Percentiles rank a stretch among this genome's conserved stretches.
phyloP scores from a whole-genome alignment of 495 filamentous ascomycete species.

The Penicillium coprophilum region DNA sequence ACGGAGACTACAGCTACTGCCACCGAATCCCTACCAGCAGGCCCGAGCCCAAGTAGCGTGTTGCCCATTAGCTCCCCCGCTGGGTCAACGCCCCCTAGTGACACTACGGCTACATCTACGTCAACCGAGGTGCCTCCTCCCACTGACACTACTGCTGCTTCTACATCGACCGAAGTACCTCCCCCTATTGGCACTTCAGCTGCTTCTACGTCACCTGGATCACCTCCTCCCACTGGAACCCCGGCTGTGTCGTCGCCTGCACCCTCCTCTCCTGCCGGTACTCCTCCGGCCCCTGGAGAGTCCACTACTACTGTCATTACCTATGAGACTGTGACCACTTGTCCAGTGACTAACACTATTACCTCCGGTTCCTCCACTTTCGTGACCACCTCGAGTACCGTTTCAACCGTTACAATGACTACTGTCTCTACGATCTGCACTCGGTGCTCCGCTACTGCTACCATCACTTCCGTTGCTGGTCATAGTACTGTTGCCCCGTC shows the following conservation, averaged over 20 bases:
- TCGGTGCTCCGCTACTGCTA: constrained; percentile 24
- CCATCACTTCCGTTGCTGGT: constrained; percentile 10
- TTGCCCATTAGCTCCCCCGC: not conserved
- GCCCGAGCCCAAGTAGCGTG: not conserved
- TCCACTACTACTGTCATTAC: constrained; percentile 17
- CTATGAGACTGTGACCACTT: constrained; percentile 38
- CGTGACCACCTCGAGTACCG: constrained; percentile 34
- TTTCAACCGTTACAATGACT: constrained; percentile 37
- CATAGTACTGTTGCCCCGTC: not conserved
- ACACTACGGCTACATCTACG: constrained; percentile 6
- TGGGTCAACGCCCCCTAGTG: not conserved
- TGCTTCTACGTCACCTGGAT: not conserved
- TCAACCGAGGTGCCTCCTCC: constrained; percentile 4
- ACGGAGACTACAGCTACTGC: constrained; percentile 31
- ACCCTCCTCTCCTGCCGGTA: constrained; percentile 2
- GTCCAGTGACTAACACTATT: constrained; percentile 37
- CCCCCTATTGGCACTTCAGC: constrained; percentile 1
- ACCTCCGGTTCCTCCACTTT: constrained; percentile 32
- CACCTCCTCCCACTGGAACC: not conserved
- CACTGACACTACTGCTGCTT: not conserved
- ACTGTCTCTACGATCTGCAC: constrained; percentile 40
- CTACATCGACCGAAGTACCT: not conserved
- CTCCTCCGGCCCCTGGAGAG: constrained; percentile 11
- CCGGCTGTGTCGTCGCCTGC: not conserved
- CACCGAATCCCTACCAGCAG: constrained; percentile 10